Evolutionary conservation across 257 asterid species (phyloP).

Genomic region (Petrea volubilis): DNA sequence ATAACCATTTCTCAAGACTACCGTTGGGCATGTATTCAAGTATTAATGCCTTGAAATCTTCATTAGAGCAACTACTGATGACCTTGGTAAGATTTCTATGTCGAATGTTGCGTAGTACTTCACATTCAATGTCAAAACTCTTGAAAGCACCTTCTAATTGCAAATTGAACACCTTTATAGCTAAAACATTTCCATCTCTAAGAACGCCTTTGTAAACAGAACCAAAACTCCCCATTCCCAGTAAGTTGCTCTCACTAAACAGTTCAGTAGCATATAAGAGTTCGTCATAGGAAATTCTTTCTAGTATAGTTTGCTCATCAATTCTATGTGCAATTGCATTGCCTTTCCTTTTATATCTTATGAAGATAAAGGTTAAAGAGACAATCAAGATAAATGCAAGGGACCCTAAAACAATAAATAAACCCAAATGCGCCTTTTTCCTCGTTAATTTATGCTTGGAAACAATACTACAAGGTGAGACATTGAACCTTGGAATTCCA

Average conservation of each 20-base stretch:
- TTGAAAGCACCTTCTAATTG: constrained; percentile 15
- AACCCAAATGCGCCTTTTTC: too few species aligned
- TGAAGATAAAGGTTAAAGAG: too few species aligned
- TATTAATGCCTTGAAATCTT: constrained; percentile 32
- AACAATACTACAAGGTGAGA: too few species aligned
- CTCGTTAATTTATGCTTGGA: too few species aligned
- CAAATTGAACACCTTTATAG: constrained; percentile 34
- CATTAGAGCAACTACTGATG: constrained; percentile 33
- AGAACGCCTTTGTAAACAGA: too few species aligned
- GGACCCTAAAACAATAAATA: constrained; percentile 18
- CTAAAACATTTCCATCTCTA: too few species aligned
- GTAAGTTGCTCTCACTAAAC: constrained; percentile 25
- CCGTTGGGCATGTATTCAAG: too few species aligned
- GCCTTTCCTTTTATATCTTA: not conserved
- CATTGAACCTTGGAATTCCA: too few species aligned
- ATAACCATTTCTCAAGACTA: too few species aligned
- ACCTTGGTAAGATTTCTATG: constrained; percentile 35
- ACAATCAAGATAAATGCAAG: not conserved
- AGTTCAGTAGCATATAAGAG: constrained; percentile 24
- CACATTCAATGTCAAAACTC: constrained; percentile 32
- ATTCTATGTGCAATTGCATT: not conserved
- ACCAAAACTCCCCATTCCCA: constrained; percentile 30
- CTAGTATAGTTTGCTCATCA: not conserved
- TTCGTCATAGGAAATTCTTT: too few species aligned
- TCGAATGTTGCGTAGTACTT: too few species aligned